phyloP scores from a whole-genome alignment of 1,284 basidiomycete species.

The Fomes fomentarius region DNA sequence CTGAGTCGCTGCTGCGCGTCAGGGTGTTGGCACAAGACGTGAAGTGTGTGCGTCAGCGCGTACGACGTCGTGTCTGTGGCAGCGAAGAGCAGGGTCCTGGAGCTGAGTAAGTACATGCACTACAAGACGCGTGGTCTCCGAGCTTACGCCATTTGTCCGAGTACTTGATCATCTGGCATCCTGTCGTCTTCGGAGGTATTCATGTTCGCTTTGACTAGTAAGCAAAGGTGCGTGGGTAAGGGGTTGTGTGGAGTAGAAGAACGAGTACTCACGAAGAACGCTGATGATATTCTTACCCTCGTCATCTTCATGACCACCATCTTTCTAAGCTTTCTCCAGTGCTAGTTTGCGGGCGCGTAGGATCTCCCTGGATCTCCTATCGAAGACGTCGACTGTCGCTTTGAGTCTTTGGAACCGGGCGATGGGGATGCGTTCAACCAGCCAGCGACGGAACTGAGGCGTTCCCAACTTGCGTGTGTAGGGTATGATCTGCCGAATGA shows the following conservation, averaged over 20 bases:
- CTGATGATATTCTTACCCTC: slow-evolving; percentile 48
- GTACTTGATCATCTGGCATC: slow-evolving; percentile 30
- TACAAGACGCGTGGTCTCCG: not conserved
- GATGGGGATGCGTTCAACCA: not conserved
- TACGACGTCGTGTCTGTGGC: slow-evolving; percentile 13
- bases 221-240: too few relatives aligned
- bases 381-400: not conserved
- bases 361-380: slow-evolving; percentile 10
- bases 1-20: slow-evolving; percentile 2
- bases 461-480: not conserved
- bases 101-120: not conserved
- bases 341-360: not conserved
- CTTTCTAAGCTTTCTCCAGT: slow-evolving; percentile 33
- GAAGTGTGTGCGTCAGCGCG: slow-evolving; percentile 4
- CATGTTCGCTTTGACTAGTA: slow-evolving; percentile 29
- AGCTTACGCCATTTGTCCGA: slow-evolving; percentile 33
- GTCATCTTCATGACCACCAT: slow-evolving; percentile 27
- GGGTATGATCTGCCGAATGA: not conserved
- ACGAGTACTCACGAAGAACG: slow-evolving; percentile 42
- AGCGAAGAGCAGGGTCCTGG: not conserved
- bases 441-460: not conserved
- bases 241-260: too few relatives aligned
- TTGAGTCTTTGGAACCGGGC: not conserved
- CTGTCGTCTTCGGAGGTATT: slow-evolving; percentile 23
- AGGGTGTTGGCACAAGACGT: slow-evolving; percentile 4